Evolutionary conservation across 2,329 filamentous ascomycete species (phyloP), one percentile per base, ranked within the genome.

Genomic region (Colletotrichum sp.): DNA sequence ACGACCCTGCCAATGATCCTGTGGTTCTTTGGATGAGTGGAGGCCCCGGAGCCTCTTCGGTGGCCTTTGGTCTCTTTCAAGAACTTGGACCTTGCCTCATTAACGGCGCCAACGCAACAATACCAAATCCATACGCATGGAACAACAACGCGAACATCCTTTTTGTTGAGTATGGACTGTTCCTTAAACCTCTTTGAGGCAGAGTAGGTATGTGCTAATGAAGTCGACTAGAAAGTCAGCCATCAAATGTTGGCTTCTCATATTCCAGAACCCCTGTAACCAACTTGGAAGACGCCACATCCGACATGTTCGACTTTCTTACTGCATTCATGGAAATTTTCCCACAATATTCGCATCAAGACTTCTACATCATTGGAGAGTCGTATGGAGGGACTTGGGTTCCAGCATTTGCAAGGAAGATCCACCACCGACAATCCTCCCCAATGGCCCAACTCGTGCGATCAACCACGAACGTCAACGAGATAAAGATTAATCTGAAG

Each of bases 341-440:
- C 13, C 66, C 66, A 5, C 33, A 47, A 24, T 68, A 59, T 33
- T 38, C 66, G 24, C 27, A 27, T 0, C 66, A 68, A 43, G 55
- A 68, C 29, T 68, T 68, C 21, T 68, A 68, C 36, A 68, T 68
- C n/a, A 24, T 68, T 9, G 66, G 66, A 24, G 66, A 68, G n/a
- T 68, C 66, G 1, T 58, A 24, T 34, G 54, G 55, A 8, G 66
- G 66, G 21, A 59, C 55, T 0, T 68, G 34, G 33, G 66, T 68
- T n/a, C 55, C 66, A 11, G 66, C 66, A 21, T 18, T 68, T 18
- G 66, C 66, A 7, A 38, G 29, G 5, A 33, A 58, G 34, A 68
- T 68, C 33, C 51, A 62, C 31, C 55, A 68, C 16, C 36, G 55
- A 18, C 66, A 68, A 21, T 61, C 66, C 5, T 68, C 55, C 27